These are phyloP conservation scores for Aaosphaeria pasadenensis DNA, from an alignment of 2,329 filamentous ascomycete genomes.

Conservation along the genomic window DNA sequence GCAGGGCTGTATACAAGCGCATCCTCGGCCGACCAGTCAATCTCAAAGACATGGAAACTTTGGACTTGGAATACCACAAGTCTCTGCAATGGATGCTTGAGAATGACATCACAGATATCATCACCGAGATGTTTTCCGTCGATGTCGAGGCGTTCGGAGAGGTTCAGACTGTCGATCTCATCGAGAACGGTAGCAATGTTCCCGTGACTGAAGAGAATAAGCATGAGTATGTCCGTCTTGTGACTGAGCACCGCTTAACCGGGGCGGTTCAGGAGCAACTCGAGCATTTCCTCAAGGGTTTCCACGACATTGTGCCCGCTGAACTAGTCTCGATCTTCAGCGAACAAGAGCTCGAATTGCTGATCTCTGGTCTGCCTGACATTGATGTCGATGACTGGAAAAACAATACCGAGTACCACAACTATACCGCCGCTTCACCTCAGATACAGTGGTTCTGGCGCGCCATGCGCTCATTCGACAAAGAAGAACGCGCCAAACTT, in stretches of 20 bases:
- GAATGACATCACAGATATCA: slow-evolving; percentile 97
- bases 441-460: slow-evolving; percentile 99
- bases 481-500: slow-evolving; percentile 95
- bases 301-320: slow-evolving; percentile 96
- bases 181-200: slow-evolving; percentile 84
- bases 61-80: slow-evolving; percentile 98
- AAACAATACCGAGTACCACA: slow-evolving; percentile 97
- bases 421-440: slow-evolving; percentile 88
- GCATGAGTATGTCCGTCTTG: slow-evolving; percentile 90
- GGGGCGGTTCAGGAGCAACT: slow-evolving; percentile 93
- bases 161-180: slow-evolving; percentile 80
- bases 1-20: slow-evolving; percentile 95
- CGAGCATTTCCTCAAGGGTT: slow-evolving; percentile 87
- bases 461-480: slow-evolving; percentile 93
- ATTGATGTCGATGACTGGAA: slow-evolving; percentile 99
- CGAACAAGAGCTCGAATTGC: slow-evolving; percentile 91
- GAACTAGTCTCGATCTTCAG: slow-evolving; percentile 97
- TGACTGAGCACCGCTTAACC: slow-evolving; percentile 90
- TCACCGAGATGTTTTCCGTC: slow-evolving; percentile 92
- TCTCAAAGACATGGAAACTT: slow-evolving; percentile 98
- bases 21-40: slow-evolving; percentile 94
- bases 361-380: slow-evolving; percentile 95
- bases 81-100: slow-evolving; percentile 97
- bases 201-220: slow-evolving; percentile 97
- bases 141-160: slow-evolving; percentile 94